Conservation (phyloP, 768 basidiomycete species). For the Tulasnella calospora region DNA sequence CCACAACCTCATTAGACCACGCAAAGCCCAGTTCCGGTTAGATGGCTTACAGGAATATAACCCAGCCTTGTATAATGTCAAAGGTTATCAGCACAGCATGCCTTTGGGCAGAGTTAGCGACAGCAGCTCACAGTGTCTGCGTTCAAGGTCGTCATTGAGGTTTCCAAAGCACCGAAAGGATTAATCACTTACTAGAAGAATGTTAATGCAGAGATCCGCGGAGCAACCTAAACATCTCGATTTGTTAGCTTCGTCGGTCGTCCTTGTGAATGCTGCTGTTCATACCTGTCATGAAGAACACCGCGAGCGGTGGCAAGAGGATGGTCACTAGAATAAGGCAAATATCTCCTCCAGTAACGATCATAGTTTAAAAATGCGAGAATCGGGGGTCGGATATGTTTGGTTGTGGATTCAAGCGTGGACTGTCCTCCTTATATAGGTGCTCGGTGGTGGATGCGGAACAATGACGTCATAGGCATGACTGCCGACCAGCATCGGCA, state of each 20-base stretch:
- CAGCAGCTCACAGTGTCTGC: neutral
- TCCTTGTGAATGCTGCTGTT: no score
- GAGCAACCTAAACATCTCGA: neutral
- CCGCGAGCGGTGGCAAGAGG: neutral
- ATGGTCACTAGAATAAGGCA: neutral
- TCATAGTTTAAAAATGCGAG: neutral
- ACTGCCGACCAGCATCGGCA: no score
- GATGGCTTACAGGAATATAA: neutral
- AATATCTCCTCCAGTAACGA: neutral
- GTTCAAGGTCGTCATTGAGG: neutral
- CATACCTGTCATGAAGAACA: neutral
- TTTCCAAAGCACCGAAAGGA: neutral
- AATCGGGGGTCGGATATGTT: neutral
- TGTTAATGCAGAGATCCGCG: neutral
- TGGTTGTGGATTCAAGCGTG: no score
- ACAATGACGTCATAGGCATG: no score
- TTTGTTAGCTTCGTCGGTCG: neutral
- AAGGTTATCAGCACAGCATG: neutral
- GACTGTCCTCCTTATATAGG: no score
- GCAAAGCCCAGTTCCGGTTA: no score
- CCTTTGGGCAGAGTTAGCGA: neutral
- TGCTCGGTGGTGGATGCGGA: no score
- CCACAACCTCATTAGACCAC: neutral
- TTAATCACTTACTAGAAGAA: neutral
- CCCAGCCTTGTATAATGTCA: neutral